Base-by-base conservation (phyloP, 2,329 filamentous ascomycete species). In the Helminthosporium solani region DNA sequence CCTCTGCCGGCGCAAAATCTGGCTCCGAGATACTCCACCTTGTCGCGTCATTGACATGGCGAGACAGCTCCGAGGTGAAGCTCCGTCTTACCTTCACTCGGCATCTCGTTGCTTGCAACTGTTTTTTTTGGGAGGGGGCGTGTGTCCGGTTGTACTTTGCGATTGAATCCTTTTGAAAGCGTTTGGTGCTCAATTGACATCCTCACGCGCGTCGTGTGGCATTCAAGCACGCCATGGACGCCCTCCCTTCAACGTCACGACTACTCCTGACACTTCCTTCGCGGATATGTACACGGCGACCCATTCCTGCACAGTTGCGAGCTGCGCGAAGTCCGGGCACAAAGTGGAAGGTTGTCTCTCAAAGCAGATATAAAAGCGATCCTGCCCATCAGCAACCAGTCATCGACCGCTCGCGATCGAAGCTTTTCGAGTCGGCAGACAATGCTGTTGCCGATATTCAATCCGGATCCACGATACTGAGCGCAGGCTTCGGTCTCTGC, bases 401-500 rank as follows among this genome's bases (percentile, higher is more conserved):
- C 7, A 66, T 68, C 43, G 64, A 68, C 37, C 67, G 67, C 35
- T 63, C 66, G 7, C 59, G 57, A 27, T 68, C 66, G 14, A 71
- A 71, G 47, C 57, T 70, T 8, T 70, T 63, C 53, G 59, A 62
- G 33, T 66, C 63, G 20, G 68, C 68, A 31, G 63, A 68, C 25
- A 64, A 67, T 50, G 69, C 69, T 30, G 63, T 71, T 23, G 61
- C 62, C 31, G 69, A 71, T 43, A 53, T 71, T 40, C 58, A 66
- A 47, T 54, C 61, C 11, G 66, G 68, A 15, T 68, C 65, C 6
- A 70, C 66, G 8, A 54, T 71, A 7, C 59, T 71, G 14, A 70
- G 68, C 42, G 66, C 67, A 28, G 69, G 69, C 12, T 71, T 71
- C 34, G 69, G 69, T 9, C 56, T 71, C 9, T 71, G 66, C 38